These are phyloP conservation scores for Globisporangium abappressorium DNA, from an alignment of 352 stramenopile genomes.

Conservation along the genomic window DNA sequence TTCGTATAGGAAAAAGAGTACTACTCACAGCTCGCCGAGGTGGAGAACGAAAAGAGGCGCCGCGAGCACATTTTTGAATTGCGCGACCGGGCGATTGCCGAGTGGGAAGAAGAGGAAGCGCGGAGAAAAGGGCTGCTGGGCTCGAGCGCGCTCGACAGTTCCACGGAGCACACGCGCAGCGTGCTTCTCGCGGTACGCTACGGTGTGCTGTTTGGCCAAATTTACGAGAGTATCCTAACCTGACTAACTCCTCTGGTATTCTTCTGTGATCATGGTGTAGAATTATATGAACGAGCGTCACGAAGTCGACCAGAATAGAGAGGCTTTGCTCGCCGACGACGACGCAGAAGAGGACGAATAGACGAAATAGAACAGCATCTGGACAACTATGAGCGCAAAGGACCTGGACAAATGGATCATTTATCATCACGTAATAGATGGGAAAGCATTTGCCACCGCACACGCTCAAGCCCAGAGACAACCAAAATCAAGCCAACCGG, in stretches of 20 bases:
- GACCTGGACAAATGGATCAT: background rate
- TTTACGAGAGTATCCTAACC: background rate
- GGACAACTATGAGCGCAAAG: background rate
- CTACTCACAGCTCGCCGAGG: slow-evolving; percentile 67
- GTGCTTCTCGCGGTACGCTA: slow-evolving; percentile 72
- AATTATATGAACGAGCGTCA: slow-evolving; percentile 78
- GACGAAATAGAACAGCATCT: slow-evolving; percentile 8
- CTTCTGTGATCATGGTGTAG: slow-evolving; percentile 20
- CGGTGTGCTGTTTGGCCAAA: slow-evolving; percentile 7
- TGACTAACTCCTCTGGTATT: slow-evolving; percentile 1
- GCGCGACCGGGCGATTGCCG: slow-evolving; percentile 62
- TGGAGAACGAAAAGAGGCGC: slow-evolving; percentile 78
- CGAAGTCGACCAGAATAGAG: slow-evolving; percentile 62
- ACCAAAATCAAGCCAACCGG: background rate
- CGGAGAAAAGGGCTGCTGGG: slow-evolving; percentile 56
- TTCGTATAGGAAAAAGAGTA: slow-evolving; percentile 63
- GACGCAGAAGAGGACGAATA: slow-evolving; percentile 34
- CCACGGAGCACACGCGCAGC: slow-evolving; percentile 58
- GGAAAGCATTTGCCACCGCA: background rate
- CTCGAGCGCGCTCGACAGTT: slow-evolving; percentile 51
- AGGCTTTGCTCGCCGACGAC: slow-evolving; percentile 29
- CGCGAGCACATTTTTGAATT: slow-evolving; percentile 68
- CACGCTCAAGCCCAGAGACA: background rate
- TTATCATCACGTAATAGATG: slow-evolving; percentile 8
- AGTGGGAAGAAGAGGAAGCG: slow-evolving; percentile 79